phyloP scores from a whole-genome alignment of 2,329 filamentous ascomycete genomes.

The Bertia moriformis region DNA sequence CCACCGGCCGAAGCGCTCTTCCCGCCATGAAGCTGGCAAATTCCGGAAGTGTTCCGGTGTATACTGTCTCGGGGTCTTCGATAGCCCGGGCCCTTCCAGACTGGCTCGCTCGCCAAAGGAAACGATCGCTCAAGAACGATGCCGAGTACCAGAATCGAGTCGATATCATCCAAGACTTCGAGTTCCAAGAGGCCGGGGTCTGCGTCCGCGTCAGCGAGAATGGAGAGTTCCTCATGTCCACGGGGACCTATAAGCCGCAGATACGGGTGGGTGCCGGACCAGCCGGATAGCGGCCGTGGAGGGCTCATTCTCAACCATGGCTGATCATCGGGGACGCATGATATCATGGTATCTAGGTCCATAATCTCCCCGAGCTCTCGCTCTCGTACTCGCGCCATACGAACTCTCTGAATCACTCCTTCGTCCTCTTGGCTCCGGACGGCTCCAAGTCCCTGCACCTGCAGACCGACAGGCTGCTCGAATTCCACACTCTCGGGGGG shows the following conservation, averaged over 20 bases:
- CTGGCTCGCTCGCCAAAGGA: conserved; percentile 82
- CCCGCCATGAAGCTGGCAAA: conserved; percentile 64
- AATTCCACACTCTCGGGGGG: conserved; percentile 82
- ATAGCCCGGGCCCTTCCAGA: conserved; percentile 80
- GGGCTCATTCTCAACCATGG: conserved; percentile 3
- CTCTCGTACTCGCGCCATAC: conserved; percentile 92
- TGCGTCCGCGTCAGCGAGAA: conserved; percentile 86
- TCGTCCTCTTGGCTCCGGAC: conserved; percentile 74
- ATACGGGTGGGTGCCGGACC: conserved; percentile 6
- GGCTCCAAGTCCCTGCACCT: conserved; percentile 91
- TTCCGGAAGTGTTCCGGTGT: conserved; percentile 72
- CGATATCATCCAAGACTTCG: conserved; percentile 91
- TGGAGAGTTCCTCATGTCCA: conserved; percentile 94
- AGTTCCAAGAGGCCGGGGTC: conserved; percentile 87
- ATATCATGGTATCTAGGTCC: conserved; percentile 86
- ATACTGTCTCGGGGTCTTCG: conserved; percentile 84
- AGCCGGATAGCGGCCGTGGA: neutral
- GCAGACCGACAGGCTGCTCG: conserved; percentile 77
- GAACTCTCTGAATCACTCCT: conserved; percentile 78
- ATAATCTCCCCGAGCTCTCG: conserved; percentile 82
- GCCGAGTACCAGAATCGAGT: conserved; percentile 85
- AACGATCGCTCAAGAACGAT: conserved; percentile 83
- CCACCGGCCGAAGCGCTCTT: too few relatives aligned
- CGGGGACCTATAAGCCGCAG: conserved; percentile 52
- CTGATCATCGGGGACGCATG: conserved; percentile 36